A percentile compares a stretch with the other conserved stretches of the same genome.
These are phyloP conservation scores for Austropuccinia psidii DNA, from an alignment of 1,284 basidiomycete genomes.

Conservation along the genomic window DNA sequence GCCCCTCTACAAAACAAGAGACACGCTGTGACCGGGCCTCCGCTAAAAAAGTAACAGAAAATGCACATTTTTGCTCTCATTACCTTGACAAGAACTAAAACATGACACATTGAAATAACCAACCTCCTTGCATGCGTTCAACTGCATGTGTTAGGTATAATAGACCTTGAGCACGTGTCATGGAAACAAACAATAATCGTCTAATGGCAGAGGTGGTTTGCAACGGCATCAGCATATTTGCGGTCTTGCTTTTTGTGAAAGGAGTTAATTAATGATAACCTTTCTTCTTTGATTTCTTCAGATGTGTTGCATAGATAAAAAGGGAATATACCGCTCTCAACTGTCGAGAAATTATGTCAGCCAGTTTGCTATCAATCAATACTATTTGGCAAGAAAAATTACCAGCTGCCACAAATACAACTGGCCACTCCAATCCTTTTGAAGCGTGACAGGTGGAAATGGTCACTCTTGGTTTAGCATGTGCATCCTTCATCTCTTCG, in stretches of 20 bases:
- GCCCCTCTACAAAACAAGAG: constrained; percentile 9
- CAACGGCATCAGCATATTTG: neutral
- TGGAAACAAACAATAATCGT: constrained; percentile 78
- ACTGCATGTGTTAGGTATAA: constrained; percentile 57
- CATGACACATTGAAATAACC: neutral
- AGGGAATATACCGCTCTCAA: constrained; percentile 70
- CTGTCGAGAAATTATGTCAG: constrained; percentile 47
- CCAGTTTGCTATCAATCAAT: constrained; percentile 39
- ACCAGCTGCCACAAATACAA: constrained; percentile 69
- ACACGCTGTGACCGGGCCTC: constrained; percentile 10
- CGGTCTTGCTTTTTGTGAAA: neutral
- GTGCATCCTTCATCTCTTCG: constrained; percentile 56
- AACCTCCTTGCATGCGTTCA: constrained; percentile 42
- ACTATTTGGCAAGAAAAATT: constrained; percentile 36
- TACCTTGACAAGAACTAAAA: neutral
- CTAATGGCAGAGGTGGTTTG: constrained; percentile 47
- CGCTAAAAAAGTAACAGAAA: neutral
- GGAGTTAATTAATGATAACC: constrained; percentile 51
- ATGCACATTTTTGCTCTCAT: neutral
- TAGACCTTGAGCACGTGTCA: constrained; percentile 73
- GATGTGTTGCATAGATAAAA: constrained; percentile 58
- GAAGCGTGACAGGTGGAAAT: constrained; percentile 82
- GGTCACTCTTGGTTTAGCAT: constrained; percentile 68
- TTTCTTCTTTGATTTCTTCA: constrained; percentile 72
- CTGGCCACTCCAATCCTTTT: constrained; percentile 87